Base-by-base conservation (phyloP, 2,329 filamentous ascomycete species). In the Claviceps sp. region DNA sequence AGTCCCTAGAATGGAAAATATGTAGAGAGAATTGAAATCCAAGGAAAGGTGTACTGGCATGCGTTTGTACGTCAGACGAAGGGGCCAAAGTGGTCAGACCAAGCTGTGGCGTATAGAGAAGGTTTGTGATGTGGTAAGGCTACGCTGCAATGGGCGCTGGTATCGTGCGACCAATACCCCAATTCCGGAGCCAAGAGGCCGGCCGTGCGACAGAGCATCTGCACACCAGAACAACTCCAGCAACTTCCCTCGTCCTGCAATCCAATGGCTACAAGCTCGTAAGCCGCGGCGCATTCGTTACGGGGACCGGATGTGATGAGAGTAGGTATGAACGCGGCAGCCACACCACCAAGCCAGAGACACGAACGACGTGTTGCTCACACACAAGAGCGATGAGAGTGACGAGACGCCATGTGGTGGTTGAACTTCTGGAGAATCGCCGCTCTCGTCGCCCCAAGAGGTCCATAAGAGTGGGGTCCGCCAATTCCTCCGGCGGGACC, bases 391-490 rank as follows among this genome's bases (percentile, higher is more conserved):
- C 1, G 30, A 34, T 9, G 30, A 34, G 30, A 34, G 30, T 34
- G 30, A 34, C 30, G 30, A 50, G 49, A 37, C 18, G 41, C 49
- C 42, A 51, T 51, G 20, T 20, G 41, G n/a, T 37, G 26, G 26
- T 30, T 30, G 8, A 8, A 30, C 8, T 30, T 30, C 37, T 43
- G 43, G 50, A 52, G 44, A 26, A 34, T 54, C 49, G 48, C 52
- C 50, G 52, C 52, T 52, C 52, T 54, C 50, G 46, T 52, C 42
- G 46, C 30, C 30, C 30, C 30, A 34, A 34, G 30, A 34, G 30
- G 38, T 52, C 44, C 46, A 41, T 7, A 52, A 50, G 30, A 46
- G 50, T 48, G 52, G 52, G 30, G 26, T 30, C 52, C n/a, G 5
- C 9, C 22, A 49, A 48, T 50, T 34, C 47, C 44, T 52, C 48